Evolutionary conservation across 495 filamentous ascomycete genomes (phyloP).

Genomic region (Lasiosphaeria hispida): DNA sequence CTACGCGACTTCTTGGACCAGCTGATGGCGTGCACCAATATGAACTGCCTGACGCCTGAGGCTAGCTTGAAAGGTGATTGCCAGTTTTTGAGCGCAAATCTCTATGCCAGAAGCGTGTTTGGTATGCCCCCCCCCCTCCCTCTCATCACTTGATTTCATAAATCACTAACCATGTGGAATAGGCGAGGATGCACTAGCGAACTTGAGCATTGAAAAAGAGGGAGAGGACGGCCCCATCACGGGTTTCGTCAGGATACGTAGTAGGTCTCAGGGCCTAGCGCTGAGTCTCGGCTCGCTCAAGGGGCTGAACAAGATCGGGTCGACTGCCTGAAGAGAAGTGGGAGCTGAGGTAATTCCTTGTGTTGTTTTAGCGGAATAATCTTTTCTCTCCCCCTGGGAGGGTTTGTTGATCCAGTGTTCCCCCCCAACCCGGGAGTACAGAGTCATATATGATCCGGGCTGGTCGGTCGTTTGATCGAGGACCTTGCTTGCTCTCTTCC

Average conservation of each 20-base stretch:
- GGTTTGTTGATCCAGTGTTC: no score
- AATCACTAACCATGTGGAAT: not conserved
- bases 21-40: slow-evolving; percentile 96
- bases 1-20: slow-evolving; percentile 91
- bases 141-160: slow-evolving; percentile 3
- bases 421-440: no score
- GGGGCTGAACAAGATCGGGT: slow-evolving; percentile 81
- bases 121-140: slow-evolving; percentile 61
- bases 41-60: slow-evolving; percentile 96
- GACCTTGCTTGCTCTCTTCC: no score
- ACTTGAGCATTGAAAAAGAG: slow-evolving; percentile 97
- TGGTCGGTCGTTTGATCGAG: no score
- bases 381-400: no score
- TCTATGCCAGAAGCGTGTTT: slow-evolving; percentile 97
- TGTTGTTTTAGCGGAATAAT: no score
- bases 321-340: slow-evolving; percentile 43
- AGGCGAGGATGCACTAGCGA: slow-evolving; percentile 99
- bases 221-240: slow-evolving; percentile 93
- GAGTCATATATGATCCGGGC: no score
- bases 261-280: slow-evolving; percentile 92
- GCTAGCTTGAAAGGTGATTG: slow-evolving; percentile 96
- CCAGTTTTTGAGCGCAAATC: slow-evolving; percentile 94
- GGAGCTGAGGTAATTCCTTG: no score
- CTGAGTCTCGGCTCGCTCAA: slow-evolving; percentile 93
- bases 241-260: slow-evolving; percentile 98